Percentiles rank a stretch among this genome's conserved stretches.
Conservation (phyloP, 805 yeast genomes). For the Candida argentea region DNA sequence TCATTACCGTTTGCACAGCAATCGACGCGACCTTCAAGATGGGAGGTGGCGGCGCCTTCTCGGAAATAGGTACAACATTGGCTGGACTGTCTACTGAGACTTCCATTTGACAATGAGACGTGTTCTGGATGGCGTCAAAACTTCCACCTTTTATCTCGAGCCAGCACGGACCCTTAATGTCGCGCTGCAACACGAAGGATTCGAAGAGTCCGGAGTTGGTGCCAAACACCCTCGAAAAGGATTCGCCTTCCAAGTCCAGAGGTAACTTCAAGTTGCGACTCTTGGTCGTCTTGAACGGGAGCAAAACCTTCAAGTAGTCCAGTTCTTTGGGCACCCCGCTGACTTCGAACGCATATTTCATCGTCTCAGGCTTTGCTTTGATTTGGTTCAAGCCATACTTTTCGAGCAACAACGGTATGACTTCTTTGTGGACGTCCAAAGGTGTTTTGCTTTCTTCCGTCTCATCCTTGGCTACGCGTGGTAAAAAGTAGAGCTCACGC, state of each 20-base stretch:
- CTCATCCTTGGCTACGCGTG: slow-evolving; percentile 39
- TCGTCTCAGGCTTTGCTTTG: slow-evolving; percentile 59
- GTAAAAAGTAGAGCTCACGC: slow-evolving; percentile 71
- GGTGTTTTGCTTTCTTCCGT: slow-evolving; percentile 32
- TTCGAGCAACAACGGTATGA: slow-evolving; percentile 53
- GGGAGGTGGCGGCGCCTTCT: slow-evolving; percentile 46
- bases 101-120: slow-evolving; percentile 78
- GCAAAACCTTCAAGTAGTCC: slow-evolving; percentile 66
- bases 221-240: slow-evolving; percentile 76
- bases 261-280: slow-evolving; percentile 42
- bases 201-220: slow-evolving; percentile 67
- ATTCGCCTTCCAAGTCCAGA: slow-evolving; percentile 58
- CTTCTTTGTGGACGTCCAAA: slow-evolving; percentile 69
- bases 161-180: slow-evolving; percentile 98
- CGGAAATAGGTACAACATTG: slow-evolving; percentile 37
- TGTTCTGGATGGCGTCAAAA: slow-evolving; percentile 45
- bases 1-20: slow-evolving; percentile 73
- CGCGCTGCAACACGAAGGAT: slow-evolving; percentile 69
- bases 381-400: slow-evolving; percentile 53
- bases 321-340: slow-evolving; percentile 69
- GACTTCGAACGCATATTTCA: slow-evolving; percentile 83
- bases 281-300: slow-evolving; percentile 65
- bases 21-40: slow-evolving; percentile 59
- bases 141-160: slow-evolving; percentile 59
- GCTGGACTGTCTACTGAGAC: slow-evolving; percentile 44